phyloP scores from a whole-genome alignment of 371 early-diverging fungal species.

The Gilbertella persicaria region DNA sequence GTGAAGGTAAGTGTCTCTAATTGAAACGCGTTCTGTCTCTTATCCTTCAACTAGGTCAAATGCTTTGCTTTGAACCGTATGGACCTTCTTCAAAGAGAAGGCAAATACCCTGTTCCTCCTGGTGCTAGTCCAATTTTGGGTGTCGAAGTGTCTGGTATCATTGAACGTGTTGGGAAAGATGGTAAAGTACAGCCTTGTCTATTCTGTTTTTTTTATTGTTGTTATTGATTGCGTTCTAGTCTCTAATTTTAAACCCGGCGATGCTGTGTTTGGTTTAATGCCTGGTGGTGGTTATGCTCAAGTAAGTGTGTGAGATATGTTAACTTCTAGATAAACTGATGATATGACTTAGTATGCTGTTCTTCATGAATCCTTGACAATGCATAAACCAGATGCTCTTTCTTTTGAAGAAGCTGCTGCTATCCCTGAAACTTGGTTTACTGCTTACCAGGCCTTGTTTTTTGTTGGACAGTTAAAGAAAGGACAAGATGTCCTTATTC shows the following conservation, averaged over 20 bases:
- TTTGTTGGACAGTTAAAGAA: conserved; percentile 56
- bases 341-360: conserved; percentile 71
- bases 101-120: conserved; percentile 68
- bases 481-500: conserved; percentile 74
- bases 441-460: conserved; percentile 78
- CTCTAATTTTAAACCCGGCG: conserved; percentile 56
- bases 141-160: conserved; percentile 74
- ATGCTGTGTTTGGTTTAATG: conserved; percentile 73
- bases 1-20: conserved; percentile 52
- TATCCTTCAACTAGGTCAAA: conserved; percentile 37
- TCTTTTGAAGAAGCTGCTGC: conserved; percentile 70
- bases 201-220: background rate
- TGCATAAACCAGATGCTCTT: conserved; percentile 59
- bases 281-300: conserved; percentile 77
- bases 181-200: conserved; percentile 24
- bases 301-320: conserved; percentile 56
- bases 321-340: too few species aligned
- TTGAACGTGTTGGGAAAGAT: conserved; percentile 53
- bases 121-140: conserved; percentile 71
- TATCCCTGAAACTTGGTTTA: conserved; percentile 78
- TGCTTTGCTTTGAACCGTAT: conserved; percentile 74
- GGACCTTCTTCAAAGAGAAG: conserved; percentile 77
- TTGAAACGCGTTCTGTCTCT: background rate
- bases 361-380: conserved; percentile 60
- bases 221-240: conserved; percentile 27